Base-by-base conservation (phyloP, 805 yeast genomes). In the Barnettozyma wickerhamii region DNA sequence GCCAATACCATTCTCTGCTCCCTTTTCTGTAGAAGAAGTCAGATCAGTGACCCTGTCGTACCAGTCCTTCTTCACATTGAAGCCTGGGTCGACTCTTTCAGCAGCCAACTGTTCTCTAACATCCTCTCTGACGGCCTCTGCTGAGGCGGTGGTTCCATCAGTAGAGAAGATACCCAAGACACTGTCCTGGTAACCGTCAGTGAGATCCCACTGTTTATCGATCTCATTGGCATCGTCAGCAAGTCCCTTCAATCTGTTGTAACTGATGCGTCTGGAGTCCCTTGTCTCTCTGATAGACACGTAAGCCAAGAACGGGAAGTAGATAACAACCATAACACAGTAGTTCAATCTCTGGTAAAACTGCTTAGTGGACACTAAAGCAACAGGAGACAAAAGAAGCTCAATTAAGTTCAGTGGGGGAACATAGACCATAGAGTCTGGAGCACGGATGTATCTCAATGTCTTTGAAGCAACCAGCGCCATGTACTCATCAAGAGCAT, bases 391-490 rank as follows among this genome's bases (percentile, higher is more conserved):
- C 5, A 79, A 51, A 7, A 75, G 35, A 2, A 81, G 36, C 60
- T 88, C 96, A 40, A 88, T 62, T 50, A 88, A 59, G 58, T 88
- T 88, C 48, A 86, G 71, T 5, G 96, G 96, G 5, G 96, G 91
- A 19, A 86, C 89, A 58, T 77, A 88, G 30, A 87, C 84, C 55
- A 84, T 79, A 43, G 79, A 81, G 64, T 88, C 96, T 0, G 96
- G 96, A 0, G 95, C 95, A 51, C 96, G 72, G 39, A 87, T 79
- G 58, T 84, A 88, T 46, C 90, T 72, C 51, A 88, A 70, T 1
- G 95, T 86, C 67, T 88, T 86, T 47, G 84, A 84, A 4, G 95
- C 85, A 50, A 84, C 84, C 40, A 86, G 71, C 0, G 95, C 95
- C 68, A 87, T 74, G 56, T 82, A 88, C 59, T 88, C 95, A 55